Conservation (phyloP, 1,284 basidiomycete species). For the Leccinum cinnamomeum region DNA sequence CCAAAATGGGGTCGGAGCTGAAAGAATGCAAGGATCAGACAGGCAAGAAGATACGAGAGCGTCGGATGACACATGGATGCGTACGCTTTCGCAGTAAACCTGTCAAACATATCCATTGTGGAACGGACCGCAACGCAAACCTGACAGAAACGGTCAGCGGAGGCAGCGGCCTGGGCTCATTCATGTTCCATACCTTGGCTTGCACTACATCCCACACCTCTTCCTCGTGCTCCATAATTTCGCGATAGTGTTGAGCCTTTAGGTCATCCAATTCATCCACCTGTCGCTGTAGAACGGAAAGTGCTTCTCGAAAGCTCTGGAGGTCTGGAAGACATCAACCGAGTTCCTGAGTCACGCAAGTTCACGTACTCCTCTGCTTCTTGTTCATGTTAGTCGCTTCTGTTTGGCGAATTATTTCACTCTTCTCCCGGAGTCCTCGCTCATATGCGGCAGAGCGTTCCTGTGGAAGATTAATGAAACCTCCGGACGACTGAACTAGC, state of each 20-base stretch:
- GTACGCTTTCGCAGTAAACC: slow-evolving; percentile 86
- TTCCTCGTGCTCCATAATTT: slow-evolving; percentile 91
- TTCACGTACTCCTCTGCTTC: slow-evolving; percentile 75
- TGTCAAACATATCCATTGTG: slow-evolving; percentile 80
- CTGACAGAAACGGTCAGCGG: slow-evolving; percentile 37
- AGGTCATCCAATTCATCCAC: slow-evolving; percentile 86
- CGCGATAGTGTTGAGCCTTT: slow-evolving; percentile 79
- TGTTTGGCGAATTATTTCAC: slow-evolving; percentile 83
- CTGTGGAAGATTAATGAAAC: slow-evolving; percentile 38
- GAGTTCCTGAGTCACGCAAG: slow-evolving; percentile 5
- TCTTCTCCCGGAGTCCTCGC: slow-evolving; percentile 77
- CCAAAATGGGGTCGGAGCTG: slow-evolving; percentile 87
- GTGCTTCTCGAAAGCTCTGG: slow-evolving; percentile 83
- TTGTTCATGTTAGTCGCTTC: slow-evolving; percentile 85
- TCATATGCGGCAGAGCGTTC: slow-evolving; percentile 83
- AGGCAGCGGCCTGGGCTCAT: slow-evolving; percentile 12
- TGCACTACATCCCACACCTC: slow-evolving; percentile 91
- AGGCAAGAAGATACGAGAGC: neutral
- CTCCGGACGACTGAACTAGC: slow-evolving; percentile 1
- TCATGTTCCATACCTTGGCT: slow-evolving; percentile 56
- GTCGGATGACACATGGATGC: slow-evolving; percentile 31
- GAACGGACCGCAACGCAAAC: slow-evolving; percentile 75
- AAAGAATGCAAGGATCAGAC: slow-evolving; percentile 22
- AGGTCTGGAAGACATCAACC: slow-evolving; percentile 55
- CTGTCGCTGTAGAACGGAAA: slow-evolving; percentile 81